Evolutionary conservation across 1,284 basidiomycete genomes (phyloP).

Genomic region (Trichosporon asahii): DNA sequence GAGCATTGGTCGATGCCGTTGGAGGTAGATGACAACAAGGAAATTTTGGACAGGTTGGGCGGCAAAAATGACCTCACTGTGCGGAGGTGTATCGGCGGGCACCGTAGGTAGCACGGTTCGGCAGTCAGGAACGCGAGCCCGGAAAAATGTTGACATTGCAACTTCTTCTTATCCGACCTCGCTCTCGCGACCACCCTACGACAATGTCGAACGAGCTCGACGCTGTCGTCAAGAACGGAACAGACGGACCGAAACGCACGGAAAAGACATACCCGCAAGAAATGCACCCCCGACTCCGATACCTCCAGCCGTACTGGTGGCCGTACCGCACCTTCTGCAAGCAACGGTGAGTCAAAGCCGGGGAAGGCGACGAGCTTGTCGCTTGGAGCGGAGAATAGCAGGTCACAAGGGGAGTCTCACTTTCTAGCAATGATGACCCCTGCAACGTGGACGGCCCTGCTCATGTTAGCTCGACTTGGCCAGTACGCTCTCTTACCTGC

Average conservation of each 20-base stretch:
- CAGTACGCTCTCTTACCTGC: too few relatives aligned
- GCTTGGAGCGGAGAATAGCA: neutral
- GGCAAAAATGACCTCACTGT: slow-evolving; percentile 7
- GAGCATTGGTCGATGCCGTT: slow-evolving; percentile 59
- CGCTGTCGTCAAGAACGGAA: neutral
- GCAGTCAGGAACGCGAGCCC: slow-evolving; percentile 8
- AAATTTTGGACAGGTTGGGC: neutral
- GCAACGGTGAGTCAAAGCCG: slow-evolving; percentile 65
- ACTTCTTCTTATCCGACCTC: neutral
- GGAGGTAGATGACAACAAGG: neutral
- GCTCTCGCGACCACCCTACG: neutral
- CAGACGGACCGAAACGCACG: neutral
- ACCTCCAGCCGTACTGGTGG: slow-evolving; percentile 55
- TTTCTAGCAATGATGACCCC: too few relatives aligned
- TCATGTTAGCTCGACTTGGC: too few relatives aligned
- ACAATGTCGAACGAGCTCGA: slow-evolving; percentile 3
- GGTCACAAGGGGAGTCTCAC: neutral
- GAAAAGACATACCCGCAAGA: slow-evolving; percentile 33
- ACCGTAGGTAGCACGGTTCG: neutral
- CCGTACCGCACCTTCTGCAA: slow-evolving; percentile 84
- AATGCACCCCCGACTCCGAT: slow-evolving; percentile 50
- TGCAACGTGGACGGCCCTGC: neutral
- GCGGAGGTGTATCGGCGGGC: neutral
- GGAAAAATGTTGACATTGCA: slow-evolving; percentile 9
- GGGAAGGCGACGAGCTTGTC: neutral